A percentile compares a stretch with the other conserved stretches of the same genome.
phyloP scores from a whole-genome alignment of 768 basidiomycete species.

The Tephrocybe sp. region DNA sequence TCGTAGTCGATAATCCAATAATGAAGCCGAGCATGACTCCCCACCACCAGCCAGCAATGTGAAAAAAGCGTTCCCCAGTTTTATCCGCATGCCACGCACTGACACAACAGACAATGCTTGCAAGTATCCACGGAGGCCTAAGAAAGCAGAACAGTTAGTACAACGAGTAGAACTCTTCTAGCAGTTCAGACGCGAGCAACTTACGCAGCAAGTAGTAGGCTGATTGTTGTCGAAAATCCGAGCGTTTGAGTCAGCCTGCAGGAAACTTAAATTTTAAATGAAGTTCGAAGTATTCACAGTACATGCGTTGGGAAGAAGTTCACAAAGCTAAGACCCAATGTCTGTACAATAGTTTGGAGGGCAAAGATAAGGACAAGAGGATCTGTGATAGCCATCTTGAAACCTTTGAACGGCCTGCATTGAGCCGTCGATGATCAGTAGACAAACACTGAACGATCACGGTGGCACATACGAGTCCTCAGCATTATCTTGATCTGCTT shows the following conservation, averaged over 20 bases:
- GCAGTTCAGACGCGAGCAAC: no score
- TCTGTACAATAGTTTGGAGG: constrained; percentile 47
- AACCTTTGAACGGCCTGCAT: constrained; percentile 46
- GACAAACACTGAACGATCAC: no score
- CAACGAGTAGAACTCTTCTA: not conserved
- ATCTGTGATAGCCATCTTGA: constrained; percentile 58
- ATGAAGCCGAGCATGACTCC: constrained; percentile 60
- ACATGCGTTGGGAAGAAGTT: constrained; percentile 60
- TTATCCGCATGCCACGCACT: constrained; percentile 61
- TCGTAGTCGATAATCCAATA: constrained; percentile 55
- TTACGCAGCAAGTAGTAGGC: constrained; percentile 61
- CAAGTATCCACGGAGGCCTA: constrained; percentile 67
- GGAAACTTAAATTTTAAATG: not conserved
- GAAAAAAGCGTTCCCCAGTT: constrained; percentile 68
- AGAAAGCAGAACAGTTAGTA: not conserved
- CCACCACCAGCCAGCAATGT: constrained; percentile 59
- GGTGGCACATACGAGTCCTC: constrained; percentile 54
- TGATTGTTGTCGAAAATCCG: constrained; percentile 59
- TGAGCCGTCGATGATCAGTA: no score
- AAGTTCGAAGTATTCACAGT: not conserved
- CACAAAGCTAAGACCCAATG: constrained; percentile 58
- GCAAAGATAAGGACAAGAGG: constrained; percentile 56
- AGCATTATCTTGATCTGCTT: constrained; percentile 61
- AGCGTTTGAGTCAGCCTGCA: constrained; percentile 56
- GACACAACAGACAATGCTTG: constrained; percentile 46